Evolutionary conservation across 179 eudicot genomes (phyloP).

Genomic region (Carnegiea gigantea): DNA sequence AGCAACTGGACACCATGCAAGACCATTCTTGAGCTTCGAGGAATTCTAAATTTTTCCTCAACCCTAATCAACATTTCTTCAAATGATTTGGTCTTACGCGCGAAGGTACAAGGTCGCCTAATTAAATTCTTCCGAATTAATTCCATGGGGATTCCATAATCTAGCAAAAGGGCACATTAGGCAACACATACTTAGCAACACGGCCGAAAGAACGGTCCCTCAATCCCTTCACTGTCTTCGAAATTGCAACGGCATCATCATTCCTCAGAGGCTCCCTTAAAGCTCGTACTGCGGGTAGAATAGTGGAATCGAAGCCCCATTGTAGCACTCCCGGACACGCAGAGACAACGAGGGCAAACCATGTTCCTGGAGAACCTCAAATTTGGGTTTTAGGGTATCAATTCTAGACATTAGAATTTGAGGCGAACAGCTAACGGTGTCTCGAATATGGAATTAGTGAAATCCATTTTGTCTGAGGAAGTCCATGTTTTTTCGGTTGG

Average conservation of each 20-base stretch:
- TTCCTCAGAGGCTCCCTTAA: slow-evolving; percentile 20
- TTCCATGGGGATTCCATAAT: slow-evolving; percentile 28
- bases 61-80: slow-evolving; percentile 5
- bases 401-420: slow-evolving; percentile 11
- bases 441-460: slow-evolving; percentile 24
- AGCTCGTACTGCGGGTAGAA: slow-evolving; percentile 13
- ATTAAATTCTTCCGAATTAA: slow-evolving; percentile 19
- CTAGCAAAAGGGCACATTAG: slow-evolving; percentile 29
- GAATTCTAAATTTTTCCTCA: slow-evolving; percentile 25
- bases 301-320: slow-evolving; percentile 1
- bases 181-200: neutral
- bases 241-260: slow-evolving; percentile 14
- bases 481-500: too few relatives aligned
- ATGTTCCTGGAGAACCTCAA: slow-evolving; percentile 18
- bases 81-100: neutral
- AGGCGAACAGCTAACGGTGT: neutral
- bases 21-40: slow-evolving; percentile 21
- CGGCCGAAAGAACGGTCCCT: neutral
- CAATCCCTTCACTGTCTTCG: slow-evolving; percentile 12
- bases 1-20: slow-evolving; percentile 22
- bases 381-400: slow-evolving; percentile 34
- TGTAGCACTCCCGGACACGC: slow-evolving; percentile 1
- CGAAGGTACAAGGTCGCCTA: slow-evolving; percentile 4
- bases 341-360: slow-evolving; percentile 21
- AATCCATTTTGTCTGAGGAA: too few relatives aligned